These are phyloP conservation scores for Excoecaria cochinchinensis DNA, from an alignment of 345 rosid genomes.

Conservation along the genomic window DNA sequence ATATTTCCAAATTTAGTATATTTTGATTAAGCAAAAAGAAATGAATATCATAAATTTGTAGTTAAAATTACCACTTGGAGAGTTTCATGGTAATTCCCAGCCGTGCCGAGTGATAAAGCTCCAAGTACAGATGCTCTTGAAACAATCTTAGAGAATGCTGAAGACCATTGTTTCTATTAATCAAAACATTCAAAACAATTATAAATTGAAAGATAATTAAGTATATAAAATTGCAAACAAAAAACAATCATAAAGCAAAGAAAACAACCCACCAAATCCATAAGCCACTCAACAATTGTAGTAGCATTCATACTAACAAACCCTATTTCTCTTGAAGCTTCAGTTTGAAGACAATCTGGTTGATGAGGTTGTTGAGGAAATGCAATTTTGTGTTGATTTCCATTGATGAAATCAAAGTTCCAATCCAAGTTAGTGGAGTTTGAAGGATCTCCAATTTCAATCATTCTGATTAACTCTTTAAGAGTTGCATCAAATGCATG, in stretches of 20 bases:
- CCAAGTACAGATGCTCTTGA: conserved; percentile 40
- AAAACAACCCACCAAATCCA: conserved; percentile 34
- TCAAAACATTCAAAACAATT: neutral
- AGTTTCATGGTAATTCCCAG: conserved; percentile 31
- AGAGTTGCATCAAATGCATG: conserved; percentile 21
- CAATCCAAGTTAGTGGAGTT: conserved; percentile 3
- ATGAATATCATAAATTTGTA: neutral
- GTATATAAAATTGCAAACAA: neutral
- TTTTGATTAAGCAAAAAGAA: neutral
- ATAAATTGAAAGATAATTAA: neutral
- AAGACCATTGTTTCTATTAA: conserved; percentile 44
- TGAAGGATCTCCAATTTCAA: conserved; percentile 20
- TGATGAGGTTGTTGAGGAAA: neutral
- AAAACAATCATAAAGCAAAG: neutral
- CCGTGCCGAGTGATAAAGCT: conserved; percentile 28
- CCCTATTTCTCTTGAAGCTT: conserved; percentile 33
- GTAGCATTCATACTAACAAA: conserved; percentile 17
- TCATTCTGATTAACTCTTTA: conserved; percentile 29
- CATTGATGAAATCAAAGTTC: neutral
- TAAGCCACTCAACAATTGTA: conserved; percentile 34
- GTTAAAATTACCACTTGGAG: conserved; percentile 46
- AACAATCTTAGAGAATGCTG: conserved; percentile 37
- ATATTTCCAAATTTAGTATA: neutral
- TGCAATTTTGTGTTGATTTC: neutral
- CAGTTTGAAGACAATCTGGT: conserved; percentile 13